phyloP scores from a whole-genome alignment of 1,284 basidiomycete species.

The Rhodotorula sp. region DNA sequence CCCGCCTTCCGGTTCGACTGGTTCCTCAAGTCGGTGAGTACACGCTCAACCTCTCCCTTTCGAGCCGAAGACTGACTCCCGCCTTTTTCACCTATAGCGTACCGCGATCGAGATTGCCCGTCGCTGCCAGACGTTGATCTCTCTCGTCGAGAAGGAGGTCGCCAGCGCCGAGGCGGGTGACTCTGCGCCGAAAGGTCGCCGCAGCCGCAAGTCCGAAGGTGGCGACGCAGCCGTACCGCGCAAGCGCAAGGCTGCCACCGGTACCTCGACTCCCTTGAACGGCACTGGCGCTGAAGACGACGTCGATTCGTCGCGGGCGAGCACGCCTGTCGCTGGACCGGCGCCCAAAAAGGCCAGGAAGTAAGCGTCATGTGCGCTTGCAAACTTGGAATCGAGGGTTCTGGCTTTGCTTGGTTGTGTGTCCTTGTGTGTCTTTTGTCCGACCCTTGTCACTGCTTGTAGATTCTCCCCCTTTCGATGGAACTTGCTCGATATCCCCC shows the following conservation, averaged over 20 bases:
- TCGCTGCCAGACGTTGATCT: conserved; percentile 81
- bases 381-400: background rate
- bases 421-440: background rate
- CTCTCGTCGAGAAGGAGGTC: conserved; percentile 86
- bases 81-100: conserved; percentile 55
- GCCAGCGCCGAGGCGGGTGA: conserved; percentile 37
- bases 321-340: conserved; percentile 30
- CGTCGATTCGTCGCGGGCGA: conserved; percentile 23
- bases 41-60: background rate
- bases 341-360: conserved; percentile 33
- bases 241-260: conserved; percentile 16
- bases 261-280: conserved; percentile 5
- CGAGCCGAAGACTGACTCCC: background rate
- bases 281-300: conserved; percentile 3
- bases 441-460: too few species aligned
- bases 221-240: conserved; percentile 8
- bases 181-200: conserved; percentile 1
- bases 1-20: conserved; percentile 95
- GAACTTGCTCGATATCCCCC: too few species aligned
- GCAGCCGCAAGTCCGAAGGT: conserved; percentile 16
- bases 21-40: conserved; percentile 80
- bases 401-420: background rate
- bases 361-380: background rate
- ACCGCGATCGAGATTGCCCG: conserved; percentile 87
- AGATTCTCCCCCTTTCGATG: too few species aligned